Base-by-base conservation (phyloP, 768 basidiomycete species). In the Rossbeevera mucosa region DNA sequence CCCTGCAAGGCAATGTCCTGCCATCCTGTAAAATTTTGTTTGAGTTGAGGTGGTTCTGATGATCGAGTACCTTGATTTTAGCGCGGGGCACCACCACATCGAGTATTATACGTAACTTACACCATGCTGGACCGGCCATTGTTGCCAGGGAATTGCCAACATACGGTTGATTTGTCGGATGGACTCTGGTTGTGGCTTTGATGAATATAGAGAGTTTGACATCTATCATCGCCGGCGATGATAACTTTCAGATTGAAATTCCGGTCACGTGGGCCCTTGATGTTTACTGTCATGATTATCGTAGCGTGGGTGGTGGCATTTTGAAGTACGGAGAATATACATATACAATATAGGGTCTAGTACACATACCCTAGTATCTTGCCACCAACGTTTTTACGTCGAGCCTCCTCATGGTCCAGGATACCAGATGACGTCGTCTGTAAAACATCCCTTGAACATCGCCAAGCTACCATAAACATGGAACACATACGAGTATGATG, bases 371-470 rank as follows among this genome's bases (percentile, higher is more conserved):
- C 91, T 47, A 94, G 76, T 56, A 96, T 80, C 77, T 96, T 96
- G 55, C 94, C 94, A 74, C 93, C 94, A 54, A 96, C 85, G 75
- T 95, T 94, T 79, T 97, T 98, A 67, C 94, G 86, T 76, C 95
- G 86, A 43, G 95, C 95, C 80, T 98, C 95, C 72, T 96, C 94
- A 71, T 99, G 96, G 76, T 97, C 96, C 69, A 98, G 81, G 72
- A 98, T 99, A 59, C 96, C 96, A 16, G 93, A 92, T 18, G 93
- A 95, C 46, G 95, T 98, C 60, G 95, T 99, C 91, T 93, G 53
- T 2, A 48, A 18, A 26, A 40, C 41, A 26, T 38, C 13, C 21
- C 22, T 44, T 60, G 4, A 52, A 26, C 18, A n/a, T 26, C 13
- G 29, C 11, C 5, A 5, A 25, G 52, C 26, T 31, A 47, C 9